These are phyloP conservation scores for Cordyceps militaris DNA, from an alignment of 2,329 filamentous ascomycete genomes.

Conservation along the genomic window DNA sequence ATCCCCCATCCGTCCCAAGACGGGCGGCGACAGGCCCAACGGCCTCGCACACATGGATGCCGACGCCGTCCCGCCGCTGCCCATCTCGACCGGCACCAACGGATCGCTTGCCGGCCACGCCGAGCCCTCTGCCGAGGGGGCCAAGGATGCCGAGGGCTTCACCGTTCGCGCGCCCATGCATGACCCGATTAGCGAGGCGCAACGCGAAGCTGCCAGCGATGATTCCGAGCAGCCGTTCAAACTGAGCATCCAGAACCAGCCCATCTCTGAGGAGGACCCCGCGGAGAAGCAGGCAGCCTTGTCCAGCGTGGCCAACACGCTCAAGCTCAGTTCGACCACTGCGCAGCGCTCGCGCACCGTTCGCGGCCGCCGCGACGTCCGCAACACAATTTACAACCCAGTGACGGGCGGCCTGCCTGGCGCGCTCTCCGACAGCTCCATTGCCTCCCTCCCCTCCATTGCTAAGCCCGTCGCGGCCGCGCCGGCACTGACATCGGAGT, in stretches of 20 bases:
- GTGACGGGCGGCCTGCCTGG: conserved; percentile 35
- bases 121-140: conserved; percentile 25
- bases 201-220: conserved; percentile 54
- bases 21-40: conserved; percentile 7
- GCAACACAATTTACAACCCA: conserved; percentile 82
- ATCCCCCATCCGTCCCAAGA: conserved; percentile 10
- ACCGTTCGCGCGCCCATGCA: conserved; percentile 59
- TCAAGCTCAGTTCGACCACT: conserved; percentile 60
- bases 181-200: conserved; percentile 63
- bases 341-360: conserved; percentile 68
- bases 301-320: conserved; percentile 66
- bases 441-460: conserved; percentile 16
- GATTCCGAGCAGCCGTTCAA: conserved; percentile 65
- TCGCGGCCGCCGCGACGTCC: conserved; percentile 80
- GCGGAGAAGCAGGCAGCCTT: conserved; percentile 67
- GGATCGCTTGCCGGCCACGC: background rate
- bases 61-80: background rate
- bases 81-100: background rate
- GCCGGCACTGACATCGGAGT: conserved; percentile 55
- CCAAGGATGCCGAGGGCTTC: conserved; percentile 69
- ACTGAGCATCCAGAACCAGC: conserved; percentile 70
- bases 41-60: background rate
- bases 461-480: conserved; percentile 40
- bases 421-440: conserved; percentile 26
- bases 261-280: conserved; percentile 70